Percentiles rank a stretch among this genome's conserved stretches.
phyloP scores from a whole-genome alignment of 2,329 filamentous ascomycete genomes.

The Fusarium coicis region DNA sequence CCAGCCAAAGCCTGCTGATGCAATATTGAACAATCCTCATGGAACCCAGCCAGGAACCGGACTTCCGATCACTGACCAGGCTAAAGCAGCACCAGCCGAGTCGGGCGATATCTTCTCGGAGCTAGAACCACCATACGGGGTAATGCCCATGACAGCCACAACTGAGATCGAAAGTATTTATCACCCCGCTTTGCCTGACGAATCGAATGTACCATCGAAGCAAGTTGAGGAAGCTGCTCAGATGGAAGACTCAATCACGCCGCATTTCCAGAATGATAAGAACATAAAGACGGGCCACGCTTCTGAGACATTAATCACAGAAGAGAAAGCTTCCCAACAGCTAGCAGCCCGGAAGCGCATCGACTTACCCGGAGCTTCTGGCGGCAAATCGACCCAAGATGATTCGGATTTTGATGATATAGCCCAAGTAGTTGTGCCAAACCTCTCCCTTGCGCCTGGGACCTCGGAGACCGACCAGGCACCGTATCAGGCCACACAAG shows the following conservation, averaged over 20 bases:
- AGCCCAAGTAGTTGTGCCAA: neutral
- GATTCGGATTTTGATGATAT: neutral
- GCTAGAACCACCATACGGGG: neutral
- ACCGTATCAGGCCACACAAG: neutral
- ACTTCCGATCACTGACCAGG: neutral
- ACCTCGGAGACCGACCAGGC: neutral
- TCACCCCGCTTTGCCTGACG: neutral
- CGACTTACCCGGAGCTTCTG: neutral
- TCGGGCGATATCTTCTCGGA: neutral
- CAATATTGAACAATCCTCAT: neutral
- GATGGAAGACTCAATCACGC: slow-evolving; percentile 18
- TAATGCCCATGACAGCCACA: neutral
- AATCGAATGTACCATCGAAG: neutral
- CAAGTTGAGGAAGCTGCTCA: neutral
- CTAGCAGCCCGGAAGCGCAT: neutral
- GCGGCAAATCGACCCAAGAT: neutral
- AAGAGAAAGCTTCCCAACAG: neutral
- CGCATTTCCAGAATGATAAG: slow-evolving; percentile 35
- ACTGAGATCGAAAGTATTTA: neutral
- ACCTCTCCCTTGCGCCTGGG: neutral
- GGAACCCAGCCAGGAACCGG: neutral
- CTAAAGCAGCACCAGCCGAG: neutral
- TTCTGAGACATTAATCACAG: neutral
- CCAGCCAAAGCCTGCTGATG: neutral
- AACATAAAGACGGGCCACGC: slow-evolving; percentile 33